Evolutionary conservation across 805 yeast genomes (phyloP), one percentile per base, ranked within the genome.

Genomic region (Ogataea neopini): DNA sequence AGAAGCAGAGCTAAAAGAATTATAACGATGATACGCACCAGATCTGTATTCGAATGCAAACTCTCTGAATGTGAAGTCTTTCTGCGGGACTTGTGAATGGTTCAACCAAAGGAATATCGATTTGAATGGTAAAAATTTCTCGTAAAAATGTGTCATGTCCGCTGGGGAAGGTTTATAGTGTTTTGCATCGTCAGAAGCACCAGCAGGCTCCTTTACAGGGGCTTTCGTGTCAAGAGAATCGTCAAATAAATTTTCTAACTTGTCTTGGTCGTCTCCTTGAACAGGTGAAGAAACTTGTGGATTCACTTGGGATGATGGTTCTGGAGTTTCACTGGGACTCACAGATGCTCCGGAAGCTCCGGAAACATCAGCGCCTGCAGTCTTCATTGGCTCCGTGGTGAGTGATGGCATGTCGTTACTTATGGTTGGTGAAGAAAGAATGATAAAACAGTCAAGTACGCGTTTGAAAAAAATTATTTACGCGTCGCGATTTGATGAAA

Each of bases 1-100:
- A 36, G 81, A 86, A 18, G 73, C 74, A 3, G 77, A 70, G 1
- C 70, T 68, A 57, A 77, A 94, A 1, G 97, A 86, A 60, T 85
- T 86, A 70, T 91, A 92, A 56, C 99, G 85, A 56, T 88, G 86
- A 63, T 92, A 94, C 1, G 90, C 94, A 13, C 95, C 97, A 25
- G 88, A 80, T 54, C 86, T 76, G 59, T 85, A 83, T 49, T 92
- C 96, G 73, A 86, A 89, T 2, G 99, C 98, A 63, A 94, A 84
- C 64, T 94, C 99, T 54, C 99, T 77, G 77, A 87, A 81, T 15
- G 88, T 80, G 69, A 92, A 91, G 62, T 88, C 94, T 18, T 77
- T 71, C 15, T 81, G 75, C 7, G 94, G 85, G 38, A 78, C 80
- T 2, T 85, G 88, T 3, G 95, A 83, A 64, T 91, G 98, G 62